Evolutionary conservation across 345 rosid genomes (phyloP).

Genomic region (Brassica juncea): DNA sequence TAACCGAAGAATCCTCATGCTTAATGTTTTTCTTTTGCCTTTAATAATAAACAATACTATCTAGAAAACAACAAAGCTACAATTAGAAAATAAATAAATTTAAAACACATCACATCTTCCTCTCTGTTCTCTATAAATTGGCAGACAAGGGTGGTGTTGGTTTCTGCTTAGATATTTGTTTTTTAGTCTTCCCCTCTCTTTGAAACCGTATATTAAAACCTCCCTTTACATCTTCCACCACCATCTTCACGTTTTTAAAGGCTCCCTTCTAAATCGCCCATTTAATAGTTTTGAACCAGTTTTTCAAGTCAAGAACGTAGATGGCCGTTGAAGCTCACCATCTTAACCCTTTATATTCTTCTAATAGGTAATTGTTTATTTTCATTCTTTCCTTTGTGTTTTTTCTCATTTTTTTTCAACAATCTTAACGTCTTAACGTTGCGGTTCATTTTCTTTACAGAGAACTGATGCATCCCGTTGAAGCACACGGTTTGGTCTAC

Average conservation of each 20-base stretch:
- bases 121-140: constrained; percentile 44
- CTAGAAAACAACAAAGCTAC: constrained; percentile 22
- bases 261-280: constrained; percentile 14
- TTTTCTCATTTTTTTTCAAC: background rate
- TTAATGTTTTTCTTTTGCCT: constrained; percentile 8
- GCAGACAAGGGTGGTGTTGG: constrained; percentile 36
- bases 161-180: constrained; percentile 41
- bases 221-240: constrained; percentile 23
- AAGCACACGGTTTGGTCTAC: constrained; percentile 45
- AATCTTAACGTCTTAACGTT: background rate
- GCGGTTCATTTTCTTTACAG: constrained; percentile 35
- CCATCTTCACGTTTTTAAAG: constrained; percentile 1
- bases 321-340: constrained; percentile 77
- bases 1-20: constrained; percentile 41
- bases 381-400: background rate
- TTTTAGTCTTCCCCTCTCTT: constrained; percentile 1
- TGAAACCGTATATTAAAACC: constrained; percentile 17
- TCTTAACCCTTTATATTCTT: constrained; percentile 45
- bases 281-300: constrained; percentile 14
- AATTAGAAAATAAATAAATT: background rate
- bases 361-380: constrained; percentile 1
- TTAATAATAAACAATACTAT: background rate
- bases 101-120: constrained; percentile 34
- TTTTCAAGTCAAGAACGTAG: background rate
- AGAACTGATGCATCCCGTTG: constrained; percentile 56